These are phyloP conservation scores for Dioszegia hungarica DNA, from an alignment of 768 basidiomycete species.

Conservation along the genomic window DNA sequence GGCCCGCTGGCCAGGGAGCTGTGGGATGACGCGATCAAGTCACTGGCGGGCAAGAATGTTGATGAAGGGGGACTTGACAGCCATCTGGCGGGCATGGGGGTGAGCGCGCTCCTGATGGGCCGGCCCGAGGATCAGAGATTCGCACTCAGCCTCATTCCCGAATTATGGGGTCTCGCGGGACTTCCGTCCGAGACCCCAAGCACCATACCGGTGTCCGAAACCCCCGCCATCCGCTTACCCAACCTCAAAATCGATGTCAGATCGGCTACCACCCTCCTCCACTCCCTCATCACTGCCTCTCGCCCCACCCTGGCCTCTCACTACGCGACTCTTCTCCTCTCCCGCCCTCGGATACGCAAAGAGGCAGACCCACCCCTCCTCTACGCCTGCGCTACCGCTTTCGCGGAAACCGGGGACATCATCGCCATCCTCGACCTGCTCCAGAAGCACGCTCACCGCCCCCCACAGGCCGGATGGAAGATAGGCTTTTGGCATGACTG, in stretches of 20 bases:
- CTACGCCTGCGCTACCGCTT: conserved; percentile 14
- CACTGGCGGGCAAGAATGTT: background rate
- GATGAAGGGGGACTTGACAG: conserved; percentile 13
- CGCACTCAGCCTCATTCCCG: conserved; percentile 16
- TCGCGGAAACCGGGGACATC: conserved; percentile 25
- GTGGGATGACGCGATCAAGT: background rate
- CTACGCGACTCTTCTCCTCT: conserved; percentile 26
- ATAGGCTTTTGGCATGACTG: conserved; percentile 18
- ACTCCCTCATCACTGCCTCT: conserved; percentile 10
- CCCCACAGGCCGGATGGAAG: conserved; percentile 25
- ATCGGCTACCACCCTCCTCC: conserved; percentile 29
- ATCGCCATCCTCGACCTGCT: conserved; percentile 20
- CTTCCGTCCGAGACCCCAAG: background rate
- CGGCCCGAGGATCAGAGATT: conserved; percentile 15
- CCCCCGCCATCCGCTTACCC: conserved; percentile 9
- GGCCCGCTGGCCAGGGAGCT: conserved; percentile 14
- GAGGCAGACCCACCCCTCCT: conserved; percentile 18
- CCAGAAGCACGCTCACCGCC: conserved; percentile 14
- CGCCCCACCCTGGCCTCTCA: conserved; percentile 23
- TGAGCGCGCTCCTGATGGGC: conserved; percentile 11
- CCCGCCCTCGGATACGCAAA: background rate
- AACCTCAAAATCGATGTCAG: conserved; percentile 17
- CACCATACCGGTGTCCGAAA: background rate
- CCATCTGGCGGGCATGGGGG: conserved; percentile 11
- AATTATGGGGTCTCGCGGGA: conserved; percentile 15